Evolutionary conservation across 306 rosid species (phyloP), one percentile per base, ranked within the genome.

Genomic region (Malus sieversii): DNA sequence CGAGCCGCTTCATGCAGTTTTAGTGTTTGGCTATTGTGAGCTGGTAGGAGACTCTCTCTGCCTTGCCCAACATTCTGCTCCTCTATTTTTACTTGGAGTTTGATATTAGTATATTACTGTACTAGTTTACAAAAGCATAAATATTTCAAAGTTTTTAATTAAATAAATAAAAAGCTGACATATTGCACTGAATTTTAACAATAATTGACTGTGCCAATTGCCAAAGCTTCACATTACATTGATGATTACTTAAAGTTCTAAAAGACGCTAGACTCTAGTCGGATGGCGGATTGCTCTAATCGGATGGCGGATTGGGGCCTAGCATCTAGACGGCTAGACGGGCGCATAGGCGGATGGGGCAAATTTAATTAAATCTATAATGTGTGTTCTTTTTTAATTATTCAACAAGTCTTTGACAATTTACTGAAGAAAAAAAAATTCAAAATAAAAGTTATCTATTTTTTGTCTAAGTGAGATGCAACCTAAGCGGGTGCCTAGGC

Each of bases 61-160:
- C 44, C 73, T 75, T 53, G 67, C 51, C 85, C 88, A 84, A 77
- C 81, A 78, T 73, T 79, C 84, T 74, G 67, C 62, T 38, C 65
- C 72, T 70, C 35, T 71, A 46, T 30, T 60, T 61, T 72, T 68
- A 68, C 38, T 69, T 33, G 81, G 68, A 51, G 25, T 66, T 58
- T 35, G 75, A 66, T 76, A 78, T 30, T 64, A 12, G 46, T 8
- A 66, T 76, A 78, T 16, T 64, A 20, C 61, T 8, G 6, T 23
- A 20, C 77, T 38, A 60, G 35, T 30, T 71, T 51, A 51, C 55
- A 16, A 51, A 51, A 51, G 20, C 55, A 51, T 15, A 51, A 51
- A 5, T 16, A 42, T 42, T 42, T 42, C 10, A 10, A 42, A 42
- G 12, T 9, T 42, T 42, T 51, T 51, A 51, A 20, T 6, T 19